Evolutionary conservation across 345 rosid genomes (phyloP).

Genomic region (Boechera stricta): DNA sequence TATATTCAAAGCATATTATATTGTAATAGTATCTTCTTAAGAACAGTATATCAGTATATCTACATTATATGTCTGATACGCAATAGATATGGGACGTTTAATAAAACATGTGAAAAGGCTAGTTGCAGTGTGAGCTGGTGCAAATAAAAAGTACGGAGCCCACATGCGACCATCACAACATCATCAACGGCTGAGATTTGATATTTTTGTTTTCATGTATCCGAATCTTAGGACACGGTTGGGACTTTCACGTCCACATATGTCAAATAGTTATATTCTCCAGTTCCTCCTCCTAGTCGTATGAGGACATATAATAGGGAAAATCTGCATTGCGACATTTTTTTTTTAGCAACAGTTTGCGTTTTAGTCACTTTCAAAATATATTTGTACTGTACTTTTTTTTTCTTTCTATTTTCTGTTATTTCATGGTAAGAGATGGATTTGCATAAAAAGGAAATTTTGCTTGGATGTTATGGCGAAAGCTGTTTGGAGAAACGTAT

Average conservation of each 20-base stretch:
- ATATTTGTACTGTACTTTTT: not conserved
- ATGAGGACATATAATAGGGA: not conserved
- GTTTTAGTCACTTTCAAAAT: not conserved
- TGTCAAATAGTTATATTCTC: constrained; percentile 8
- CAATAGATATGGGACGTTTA: constrained; percentile 22
- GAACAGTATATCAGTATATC: not conserved
- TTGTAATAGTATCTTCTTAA: constrained; percentile 23
- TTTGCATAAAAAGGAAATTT: not conserved
- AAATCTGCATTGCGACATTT: not conserved
- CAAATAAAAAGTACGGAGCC: constrained; percentile 33
- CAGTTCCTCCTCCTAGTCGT: constrained; percentile 9
- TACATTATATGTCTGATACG: constrained; percentile 27
- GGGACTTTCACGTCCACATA: constrained; percentile 22
- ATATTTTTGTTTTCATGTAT: constrained; percentile 20
- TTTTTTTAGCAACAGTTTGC: not conserved
- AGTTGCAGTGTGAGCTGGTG: constrained; percentile 48
- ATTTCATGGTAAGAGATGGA: not conserved
- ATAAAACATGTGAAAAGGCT: constrained; percentile 31
- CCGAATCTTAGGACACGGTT: constrained; percentile 32
- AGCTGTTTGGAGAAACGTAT: not conserved
- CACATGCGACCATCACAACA: constrained; percentile 28
- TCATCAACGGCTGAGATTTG: constrained; percentile 31
- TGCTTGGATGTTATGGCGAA: not conserved
- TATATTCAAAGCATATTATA: constrained; percentile 21
- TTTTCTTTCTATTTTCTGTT: not conserved